Evolutionary conservation across 1,139 yeast genomes (phyloP), one percentile per base, ranked within the genome.

Genomic region (Yarrowia galli): DNA sequence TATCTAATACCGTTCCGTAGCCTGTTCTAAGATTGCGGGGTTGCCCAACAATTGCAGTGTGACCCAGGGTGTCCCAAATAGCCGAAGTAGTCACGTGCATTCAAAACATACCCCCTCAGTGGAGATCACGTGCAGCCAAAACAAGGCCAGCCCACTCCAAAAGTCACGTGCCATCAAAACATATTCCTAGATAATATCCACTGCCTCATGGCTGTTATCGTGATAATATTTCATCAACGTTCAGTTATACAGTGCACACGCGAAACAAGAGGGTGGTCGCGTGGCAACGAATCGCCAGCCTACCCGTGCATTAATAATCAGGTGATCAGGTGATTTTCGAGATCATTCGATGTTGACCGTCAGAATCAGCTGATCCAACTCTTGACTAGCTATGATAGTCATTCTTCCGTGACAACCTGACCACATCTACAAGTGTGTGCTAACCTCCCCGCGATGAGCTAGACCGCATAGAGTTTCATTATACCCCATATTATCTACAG

Each of bases 401-500:
- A 28, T 5, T n/a, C n/a, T n/a, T n/a, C n/a, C n/a, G n/a, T n/a
- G n/a, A n/a, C 32, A 7, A 28, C 32, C 6, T 7, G 6, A 28
- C 8, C 32, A 28, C 32, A 3, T 28, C 32, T 3, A 2, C 32
- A 28, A 28, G 32, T n/a, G n/a, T n/a, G n/a, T n/a, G n/a, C 23
- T 20, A 18, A 12, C 25, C 8, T 45, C 40, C 58, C 15, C 43
- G 60, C 60, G 60, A 53, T 53, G 60, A 53, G 60, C 45, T 36
- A n/a, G 38, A 9, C 16, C 32, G 15, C 32, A 18, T 53, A 36
- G 23, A 53, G 60, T 53, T 53, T 53, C 60, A 53, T 53, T 15
- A 4, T 53, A 53, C 60, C 60, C 60, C 60, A 53, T 53, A 53
- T 51, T 51, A 51, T 53, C 28, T 36, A 36, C 60, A 51, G 42